Conservation (phyloP, 2,329 filamentous ascomycete genomes). For the Claviceps sp. region DNA sequence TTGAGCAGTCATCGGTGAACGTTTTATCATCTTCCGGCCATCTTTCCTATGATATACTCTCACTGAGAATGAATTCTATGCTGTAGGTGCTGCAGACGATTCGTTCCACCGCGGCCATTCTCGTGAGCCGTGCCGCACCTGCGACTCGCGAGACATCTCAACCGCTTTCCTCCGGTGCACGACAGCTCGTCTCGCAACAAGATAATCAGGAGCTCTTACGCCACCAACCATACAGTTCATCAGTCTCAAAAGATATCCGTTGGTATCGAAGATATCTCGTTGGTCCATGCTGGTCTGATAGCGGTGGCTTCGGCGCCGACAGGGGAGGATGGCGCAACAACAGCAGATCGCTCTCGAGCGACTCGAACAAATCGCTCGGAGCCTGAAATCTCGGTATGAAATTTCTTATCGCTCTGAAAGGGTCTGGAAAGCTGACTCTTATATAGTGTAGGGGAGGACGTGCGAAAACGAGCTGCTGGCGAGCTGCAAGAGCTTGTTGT, state of each 20-base stretch:
- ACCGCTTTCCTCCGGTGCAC: conserved; percentile 4
- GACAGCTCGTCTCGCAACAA: background rate
- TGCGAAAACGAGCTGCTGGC: conserved; percentile 37
- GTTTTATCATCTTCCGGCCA: background rate
- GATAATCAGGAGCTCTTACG: background rate
- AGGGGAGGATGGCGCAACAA: conserved; percentile 28
- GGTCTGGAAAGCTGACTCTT: conserved; percentile 8
- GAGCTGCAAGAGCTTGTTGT: conserved; percentile 43
- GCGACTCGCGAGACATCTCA: background rate
- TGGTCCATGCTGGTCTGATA: conserved; percentile 18
- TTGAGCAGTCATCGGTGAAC: background rate
- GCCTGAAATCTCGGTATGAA: conserved; percentile 40
- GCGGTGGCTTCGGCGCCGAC: conserved; percentile 11
- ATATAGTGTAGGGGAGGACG: conserved; percentile 29
- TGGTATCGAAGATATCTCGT: background rate
- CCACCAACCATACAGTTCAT: background rate
- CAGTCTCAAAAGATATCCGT: background rate
- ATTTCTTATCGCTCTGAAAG: background rate
- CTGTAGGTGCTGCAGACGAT: background rate
- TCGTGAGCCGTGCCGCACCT: conserved; percentile 2
- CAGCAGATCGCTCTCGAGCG: conserved; percentile 41
- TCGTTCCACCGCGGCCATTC: conserved; percentile 1
- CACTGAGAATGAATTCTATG: background rate
- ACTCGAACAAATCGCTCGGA: conserved; percentile 40
- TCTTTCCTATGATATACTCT: background rate